Evolutionary conservation across 2,329 filamentous ascomycete genomes (phyloP), one percentile per base, ranked within the genome.

Genomic region (Neospermospora avenae): DNA sequence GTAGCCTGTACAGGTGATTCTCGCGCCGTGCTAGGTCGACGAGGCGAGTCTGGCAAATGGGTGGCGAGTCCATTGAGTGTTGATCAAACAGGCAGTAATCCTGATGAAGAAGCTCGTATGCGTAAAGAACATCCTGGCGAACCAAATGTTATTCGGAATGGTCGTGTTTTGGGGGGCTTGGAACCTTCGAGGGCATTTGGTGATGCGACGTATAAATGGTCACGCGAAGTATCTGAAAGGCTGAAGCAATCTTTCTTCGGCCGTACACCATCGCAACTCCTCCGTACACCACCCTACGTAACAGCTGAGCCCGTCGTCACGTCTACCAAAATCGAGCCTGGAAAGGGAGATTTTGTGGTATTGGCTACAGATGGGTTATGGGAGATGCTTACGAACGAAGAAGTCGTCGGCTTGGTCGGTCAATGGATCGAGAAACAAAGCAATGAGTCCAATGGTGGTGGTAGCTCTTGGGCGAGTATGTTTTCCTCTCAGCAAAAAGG

Each of bases 341-440:
- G 91, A 57, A 90, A 90, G 64, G 93, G 93, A 48, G 95, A 99
- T 73, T 99, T 99, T 70, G 81, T 99, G 13, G 93, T 99, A 63
- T 87, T 99, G 81, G 95, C 95, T 22, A 97, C 95, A 0, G 95
- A 99, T 72, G 95, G 95, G 3, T 81, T 99, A 0, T 99, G 95
- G 95, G 95, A 99, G 77, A 98, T 98, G 95, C 81, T 99, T 63
- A 97, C 91, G 51, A 99, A 98, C 70, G 95, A 99, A 73, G 95
- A 99, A 78, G 95, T 97, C 1, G 90, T 99, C 54, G 95, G 95
- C 0, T 84, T 99, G 2, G 95, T 99, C 4, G 96, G 93, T 16
- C 91, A 96, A 74, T 99, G 95, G 95, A 85, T 99, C 51, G 95
- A 99, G 74, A 85, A 84, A 22, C 89, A 97, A 73, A 78, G 37